A percentile compares a stretch with the other conserved stretches of the same genome.
Evolutionary conservation across 768 basidiomycete species (phyloP).

Genomic region (Lactarius sp.): DNA sequence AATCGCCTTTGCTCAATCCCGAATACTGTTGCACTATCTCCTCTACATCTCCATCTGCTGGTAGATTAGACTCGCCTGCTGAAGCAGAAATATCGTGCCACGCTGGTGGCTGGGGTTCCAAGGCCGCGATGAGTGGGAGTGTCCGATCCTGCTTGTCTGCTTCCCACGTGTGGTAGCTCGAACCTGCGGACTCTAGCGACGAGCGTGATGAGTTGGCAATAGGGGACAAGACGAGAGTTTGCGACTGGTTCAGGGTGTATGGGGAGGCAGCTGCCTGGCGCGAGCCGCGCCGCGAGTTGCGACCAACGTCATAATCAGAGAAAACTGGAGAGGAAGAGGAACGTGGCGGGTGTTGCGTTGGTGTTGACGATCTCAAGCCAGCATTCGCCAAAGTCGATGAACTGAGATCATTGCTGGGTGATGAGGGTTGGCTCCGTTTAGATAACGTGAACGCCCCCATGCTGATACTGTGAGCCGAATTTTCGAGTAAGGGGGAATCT

Average conservation of each 20-base stretch:
- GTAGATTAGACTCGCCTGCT: slow-evolving; percentile 44
- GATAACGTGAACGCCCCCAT: background rate
- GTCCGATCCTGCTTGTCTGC: slow-evolving; percentile 50
- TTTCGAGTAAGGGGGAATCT: slow-evolving; percentile 52
- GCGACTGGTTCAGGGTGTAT: slow-evolving; percentile 47
- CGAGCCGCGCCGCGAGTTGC: slow-evolving; percentile 14
- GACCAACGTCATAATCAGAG: slow-evolving; percentile 34
- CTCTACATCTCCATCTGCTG: slow-evolving; percentile 54
- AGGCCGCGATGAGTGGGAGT: slow-evolving; percentile 49
- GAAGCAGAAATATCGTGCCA: slow-evolving; percentile 57
- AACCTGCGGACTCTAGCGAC: slow-evolving; percentile 74
- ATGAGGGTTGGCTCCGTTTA: slow-evolving; percentile 28
- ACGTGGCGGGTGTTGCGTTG: slow-evolving; percentile 52
- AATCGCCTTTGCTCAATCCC: slow-evolving; percentile 67
- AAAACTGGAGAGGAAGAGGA: slow-evolving; percentile 53
- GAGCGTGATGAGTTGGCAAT: slow-evolving; percentile 71
- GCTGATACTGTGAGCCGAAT: slow-evolving; percentile 22
- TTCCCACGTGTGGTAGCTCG: slow-evolving; percentile 83
- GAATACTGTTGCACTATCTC: slow-evolving; percentile 59
- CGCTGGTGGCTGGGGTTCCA: slow-evolving; percentile 44
- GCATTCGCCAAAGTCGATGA: slow-evolving; percentile 43
- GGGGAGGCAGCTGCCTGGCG: slow-evolving; percentile 40
- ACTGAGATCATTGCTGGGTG: slow-evolving; percentile 48
- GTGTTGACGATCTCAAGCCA: slow-evolving; percentile 56
- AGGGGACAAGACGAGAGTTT: slow-evolving; percentile 63